These are phyloP conservation scores for Volvox reticuliferus DNA, from an alignment of 139 green algal genomes.

Conservation along the genomic window DNA sequence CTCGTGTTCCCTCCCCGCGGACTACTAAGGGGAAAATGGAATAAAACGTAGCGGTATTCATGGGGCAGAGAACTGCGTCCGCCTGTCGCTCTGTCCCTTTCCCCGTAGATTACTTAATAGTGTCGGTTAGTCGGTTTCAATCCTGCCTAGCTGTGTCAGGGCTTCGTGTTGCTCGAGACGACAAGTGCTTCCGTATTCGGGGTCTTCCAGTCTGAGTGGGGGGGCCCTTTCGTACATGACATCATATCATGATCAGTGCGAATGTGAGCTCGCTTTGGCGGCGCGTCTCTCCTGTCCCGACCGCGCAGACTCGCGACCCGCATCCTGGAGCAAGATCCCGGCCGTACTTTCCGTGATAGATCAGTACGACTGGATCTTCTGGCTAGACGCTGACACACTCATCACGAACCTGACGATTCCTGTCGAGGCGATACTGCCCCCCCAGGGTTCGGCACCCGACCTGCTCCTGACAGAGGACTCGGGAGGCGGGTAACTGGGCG, in stretches of 20 bases:
- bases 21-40: no score
- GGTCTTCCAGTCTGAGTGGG: background rate
- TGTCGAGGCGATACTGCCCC: constrained; percentile 6
- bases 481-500: background rate
- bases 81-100: no score
- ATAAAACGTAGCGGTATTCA: no score
- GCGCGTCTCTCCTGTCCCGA: background rate
- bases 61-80: no score
- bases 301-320: constrained; percentile 42
- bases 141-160: no score
- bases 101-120: no score
- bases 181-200: background rate
- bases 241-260: no score
- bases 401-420: constrained; percentile 44
- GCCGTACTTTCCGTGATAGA: constrained; percentile 52
- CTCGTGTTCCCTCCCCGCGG: no score
- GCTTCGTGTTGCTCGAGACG: no score
- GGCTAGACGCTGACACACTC: constrained; percentile 64
- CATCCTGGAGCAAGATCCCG: constrained; percentile 66
- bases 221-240: background rate
- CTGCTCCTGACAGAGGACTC: constrained; percentile 1
- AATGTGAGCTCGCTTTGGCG: no score
- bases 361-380: constrained; percentile 63
- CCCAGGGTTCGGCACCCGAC: background rate
- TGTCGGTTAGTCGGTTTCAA: no score